Percentiles rank a stretch among this genome's conserved stretches.
phyloP scores from a whole-genome alignment of 768 basidiomycete genomes.

The Auricularia sp. region DNA sequence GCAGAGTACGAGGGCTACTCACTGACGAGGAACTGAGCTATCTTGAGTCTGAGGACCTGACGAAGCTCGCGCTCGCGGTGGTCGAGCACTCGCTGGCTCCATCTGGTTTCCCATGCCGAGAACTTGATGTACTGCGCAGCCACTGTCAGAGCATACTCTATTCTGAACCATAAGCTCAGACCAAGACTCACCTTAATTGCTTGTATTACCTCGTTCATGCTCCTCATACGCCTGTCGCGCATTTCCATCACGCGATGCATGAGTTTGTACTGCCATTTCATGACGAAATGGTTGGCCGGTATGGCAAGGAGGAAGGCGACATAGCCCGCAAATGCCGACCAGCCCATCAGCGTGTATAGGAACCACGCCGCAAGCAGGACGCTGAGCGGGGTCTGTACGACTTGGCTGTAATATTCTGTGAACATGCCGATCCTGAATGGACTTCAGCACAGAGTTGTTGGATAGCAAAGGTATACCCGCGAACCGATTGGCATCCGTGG shows the following conservation, averaged over 20 bases:
- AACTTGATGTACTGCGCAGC: background rate
- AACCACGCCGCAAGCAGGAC: background rate
- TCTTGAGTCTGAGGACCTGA: background rate
- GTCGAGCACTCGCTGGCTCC: background rate
- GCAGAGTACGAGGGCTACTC: background rate
- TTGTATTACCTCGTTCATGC: background rate
- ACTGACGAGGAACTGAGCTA: background rate
- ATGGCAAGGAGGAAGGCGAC: background rate
- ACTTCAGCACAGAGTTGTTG: no score
- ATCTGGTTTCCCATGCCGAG: background rate
- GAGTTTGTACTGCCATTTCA: background rate
- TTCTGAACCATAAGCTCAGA: no score
- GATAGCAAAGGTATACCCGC: no score
- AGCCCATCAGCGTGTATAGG: background rate
- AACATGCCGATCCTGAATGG: background rate
- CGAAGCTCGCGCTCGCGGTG: background rate
- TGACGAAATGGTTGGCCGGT: background rate
- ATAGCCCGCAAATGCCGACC: background rate
- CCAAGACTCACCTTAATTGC: background rate
- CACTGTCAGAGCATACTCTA: background rate
- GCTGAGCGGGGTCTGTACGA: background rate
- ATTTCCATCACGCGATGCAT: background rate
- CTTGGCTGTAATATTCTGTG: background rate
- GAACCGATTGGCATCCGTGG: background rate
- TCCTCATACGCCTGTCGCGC: background rate